Base-by-base conservation (phyloP, 1,284 basidiomycete species). In the Cutaneotrichosporon sp. region DNA sequence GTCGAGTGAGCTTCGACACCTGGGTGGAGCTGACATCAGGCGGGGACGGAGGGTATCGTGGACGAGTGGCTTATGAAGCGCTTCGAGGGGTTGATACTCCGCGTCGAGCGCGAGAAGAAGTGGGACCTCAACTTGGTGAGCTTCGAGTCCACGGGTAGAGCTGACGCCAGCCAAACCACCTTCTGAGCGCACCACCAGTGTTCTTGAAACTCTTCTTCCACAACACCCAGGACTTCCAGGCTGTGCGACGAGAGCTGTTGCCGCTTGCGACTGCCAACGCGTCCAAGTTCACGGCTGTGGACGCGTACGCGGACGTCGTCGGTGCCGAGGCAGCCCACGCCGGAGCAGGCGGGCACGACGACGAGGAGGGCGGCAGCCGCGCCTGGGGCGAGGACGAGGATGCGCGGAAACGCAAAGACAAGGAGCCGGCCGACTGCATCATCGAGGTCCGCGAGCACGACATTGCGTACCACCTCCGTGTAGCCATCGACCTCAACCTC, bases 241-340 rank as follows among this genome's bases (percentile, higher is more conserved):
- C 86, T 0, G 92, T 98, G 22, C 86, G 94, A 54, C 86, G 91
- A 54, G 95, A 99, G 54, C 81, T 99, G 38, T 83, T 94, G 59
- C 94, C 95, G 1, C 85, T 99, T 27, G 95, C 94, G 0, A 84
- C 89, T 27, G 87, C 90, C 47, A 99, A 98, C 69, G 87, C 91
- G 53, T 89, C 92, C n/a, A 97, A 95, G 80, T 87, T 95, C 27
- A 89, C 91, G 67, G 95, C 97, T 0, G 89, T 99, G 13, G 97
- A 99, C 77, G 94, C 95, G 0, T 99, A 99, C 74, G 95, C 97
- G 3, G 95, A 99, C 71, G 93, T 98, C n/a, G 87, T 99, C 61
- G 89, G 87, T 67, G 90, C 90, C 1, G 87, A 90, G 2, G 66
- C 82, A 5, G 58, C 60, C 34, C 62, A 51, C 25, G 78, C 70